Base-by-base conservation (phyloP, 371 early-diverging fungal species). In the Dinochytrium kinnereticum region DNA sequence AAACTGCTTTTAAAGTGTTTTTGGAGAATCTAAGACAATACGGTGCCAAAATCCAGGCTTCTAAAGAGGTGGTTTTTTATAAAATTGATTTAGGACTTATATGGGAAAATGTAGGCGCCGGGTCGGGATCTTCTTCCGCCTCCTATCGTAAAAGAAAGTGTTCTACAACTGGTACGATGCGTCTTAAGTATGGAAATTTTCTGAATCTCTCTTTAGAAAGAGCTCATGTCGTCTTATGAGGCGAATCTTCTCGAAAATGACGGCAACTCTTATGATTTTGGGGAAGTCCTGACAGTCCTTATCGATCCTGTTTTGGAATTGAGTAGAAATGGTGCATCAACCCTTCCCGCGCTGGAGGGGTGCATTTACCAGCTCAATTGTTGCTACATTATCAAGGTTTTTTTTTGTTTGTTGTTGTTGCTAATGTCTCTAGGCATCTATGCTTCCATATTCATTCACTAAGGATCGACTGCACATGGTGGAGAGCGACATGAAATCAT, bases 211-310 rank as follows among this genome's bases (percentile, higher is more conserved):
- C 36, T 53, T 49, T 80, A 91, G 89, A 91, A 91, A 82, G 93
- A 92, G 72, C 90, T 94, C 39, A 85, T 93, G 83, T 88, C 90
- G 28, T 91, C 92, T 0, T 93, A 93, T 74, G 92, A 93, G 50
- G 87, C 90, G 0, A 91, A 92, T 0, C 84, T 92, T 31, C 80
- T 87, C 3, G 82, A 82, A 31, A 84, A 84, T 7, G 87, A 87
- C 68, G 79, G 83, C 68, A 85, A 90, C 1, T 40, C 37, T 7
- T 71, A 76, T 2, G 76, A 72, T 59, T 90, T 93, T 83, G 81
- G 83, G 19, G 83, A 87, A 28, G 90, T 91, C 15, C 69, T 93
- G 50, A 82, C 87, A 69, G 90, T 92, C 0, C 82, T 91, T n/a
- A 78, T 93, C 38, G 92, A 92, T 66, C 93, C 94, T 5, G 78